These are phyloP conservation scores for Pharus latifolius DNA, from an alignment of 176 grass and related monocot genomes.

Conservation along the genomic window DNA sequence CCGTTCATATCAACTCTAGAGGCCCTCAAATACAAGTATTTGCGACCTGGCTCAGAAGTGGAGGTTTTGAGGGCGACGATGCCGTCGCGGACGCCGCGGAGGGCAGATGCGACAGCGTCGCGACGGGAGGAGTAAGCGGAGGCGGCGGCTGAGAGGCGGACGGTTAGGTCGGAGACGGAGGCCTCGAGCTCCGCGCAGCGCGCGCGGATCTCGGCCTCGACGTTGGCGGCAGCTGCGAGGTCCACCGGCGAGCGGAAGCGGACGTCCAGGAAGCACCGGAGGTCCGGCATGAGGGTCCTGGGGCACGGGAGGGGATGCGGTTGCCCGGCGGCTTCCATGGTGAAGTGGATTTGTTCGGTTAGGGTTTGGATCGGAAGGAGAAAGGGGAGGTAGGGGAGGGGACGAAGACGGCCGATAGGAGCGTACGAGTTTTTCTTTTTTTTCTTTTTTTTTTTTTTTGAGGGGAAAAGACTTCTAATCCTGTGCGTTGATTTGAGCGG, in stretches of 20 bases:
- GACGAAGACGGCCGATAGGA: slow-evolving; percentile 6
- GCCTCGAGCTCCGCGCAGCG: slow-evolving; percentile 63
- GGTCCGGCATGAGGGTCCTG: slow-evolving; percentile 3
- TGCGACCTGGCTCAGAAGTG: slow-evolving; percentile 18
- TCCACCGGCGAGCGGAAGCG: slow-evolving; percentile 42
- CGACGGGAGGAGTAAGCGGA: slow-evolving; percentile 26
- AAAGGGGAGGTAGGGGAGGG: background rate
- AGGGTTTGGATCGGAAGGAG: slow-evolving; percentile 23
- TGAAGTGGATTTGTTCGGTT: background rate
- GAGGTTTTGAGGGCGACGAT: slow-evolving; percentile 31
- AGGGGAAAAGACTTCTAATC: background rate
- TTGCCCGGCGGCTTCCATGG: slow-evolving; percentile 36
- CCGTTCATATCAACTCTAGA: background rate
- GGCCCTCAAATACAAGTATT: background rate
- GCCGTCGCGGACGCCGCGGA: slow-evolving; percentile 29
- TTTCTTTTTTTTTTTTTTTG: background rate
- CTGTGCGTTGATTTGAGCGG: slow-evolving; percentile 17
- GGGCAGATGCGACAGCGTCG: slow-evolving; percentile 14
- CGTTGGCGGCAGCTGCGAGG: slow-evolving; percentile 38
- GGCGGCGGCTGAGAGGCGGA: slow-evolving; percentile 11
- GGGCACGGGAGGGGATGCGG: background rate
- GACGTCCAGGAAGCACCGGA: slow-evolving; percentile 40
- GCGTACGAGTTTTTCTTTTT: background rate
- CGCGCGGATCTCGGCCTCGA: slow-evolving; percentile 48
- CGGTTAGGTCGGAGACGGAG: slow-evolving; percentile 25